phyloP scores from a whole-genome alignment of 352 stramenopile genomes.

The Globisporangium abappressorium region DNA sequence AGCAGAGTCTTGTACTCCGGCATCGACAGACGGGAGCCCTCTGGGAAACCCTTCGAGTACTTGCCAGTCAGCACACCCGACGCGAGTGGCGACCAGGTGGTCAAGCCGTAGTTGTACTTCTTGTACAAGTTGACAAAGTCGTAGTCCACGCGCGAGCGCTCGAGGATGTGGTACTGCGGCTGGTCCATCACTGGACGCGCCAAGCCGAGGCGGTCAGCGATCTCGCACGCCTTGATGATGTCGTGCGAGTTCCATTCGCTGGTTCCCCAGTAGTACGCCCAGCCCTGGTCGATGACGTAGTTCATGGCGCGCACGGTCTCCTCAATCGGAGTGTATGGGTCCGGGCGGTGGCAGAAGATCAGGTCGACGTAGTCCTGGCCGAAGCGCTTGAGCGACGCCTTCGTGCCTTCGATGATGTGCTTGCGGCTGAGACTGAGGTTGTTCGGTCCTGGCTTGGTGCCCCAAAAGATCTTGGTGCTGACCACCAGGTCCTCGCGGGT shows the following conservation, averaged over 20 bases:
- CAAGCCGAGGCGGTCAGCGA: conserved; percentile 32
- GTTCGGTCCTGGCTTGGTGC: conserved; percentile 24
- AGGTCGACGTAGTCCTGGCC: conserved; percentile 45
- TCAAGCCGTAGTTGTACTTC: conserved; percentile 58
- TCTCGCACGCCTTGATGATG: conserved; percentile 47
- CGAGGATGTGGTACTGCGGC: conserved; percentile 58
- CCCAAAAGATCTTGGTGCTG: conserved; percentile 57
- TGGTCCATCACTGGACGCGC: conserved; percentile 40
- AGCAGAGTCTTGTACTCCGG: conserved; percentile 48
- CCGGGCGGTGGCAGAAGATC: conserved; percentile 43
- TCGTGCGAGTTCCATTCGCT: conserved; percentile 49
- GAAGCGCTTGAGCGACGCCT: conserved; percentile 37
- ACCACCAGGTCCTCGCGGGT: conserved; percentile 50
- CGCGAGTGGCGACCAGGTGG: conserved; percentile 68
- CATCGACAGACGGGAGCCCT: conserved; percentile 58
- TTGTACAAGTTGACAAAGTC: conserved; percentile 50
- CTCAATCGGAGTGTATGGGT: conserved; percentile 30
- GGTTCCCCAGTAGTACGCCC: conserved; percentile 46
- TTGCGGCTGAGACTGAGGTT: conserved; percentile 31
- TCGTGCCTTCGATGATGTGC: conserved; percentile 45
- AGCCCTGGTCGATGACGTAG: conserved; percentile 35
- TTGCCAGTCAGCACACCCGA: conserved; percentile 76
- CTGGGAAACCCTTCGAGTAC: conserved; percentile 77
- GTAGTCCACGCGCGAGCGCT: conserved; percentile 46
- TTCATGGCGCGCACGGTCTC: conserved; percentile 50